Evolutionary conservation across 2,329 filamentous ascomycete species (phyloP), one percentile per base, ranked within the genome.

Genomic region (Didymellaceae sp.): DNA sequence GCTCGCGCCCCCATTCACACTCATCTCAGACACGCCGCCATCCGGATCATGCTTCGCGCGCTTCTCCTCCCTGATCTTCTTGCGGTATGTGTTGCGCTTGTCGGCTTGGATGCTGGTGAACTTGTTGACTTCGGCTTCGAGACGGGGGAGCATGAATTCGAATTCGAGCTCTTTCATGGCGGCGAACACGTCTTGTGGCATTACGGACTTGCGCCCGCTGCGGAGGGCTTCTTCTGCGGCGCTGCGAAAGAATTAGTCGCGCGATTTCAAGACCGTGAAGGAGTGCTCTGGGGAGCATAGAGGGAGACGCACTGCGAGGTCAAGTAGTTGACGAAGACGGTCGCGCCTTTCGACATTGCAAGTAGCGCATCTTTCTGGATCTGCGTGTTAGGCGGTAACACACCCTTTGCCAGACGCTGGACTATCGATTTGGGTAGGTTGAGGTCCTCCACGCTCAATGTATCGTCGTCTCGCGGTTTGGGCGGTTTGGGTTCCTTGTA

Each of bases 341-440:
- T 92, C 6, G 90, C 87, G 72, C 88, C 89, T 75, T 92, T 92
- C 59, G 84, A 88, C 77, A 94, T 82, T 8, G 89, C 90, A 42
- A 90, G 75, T 45, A 92, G 83, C 32, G 90, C 90, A 75, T 91
- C 91, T 66, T 86, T 89, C 70, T 93, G 89, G 39, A 93, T 89
- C 73, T 91, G 88, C 5, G 89, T 92, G 68, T 91, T 91, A 5
- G 88, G 81, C 1, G 90, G 89, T 5, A 94, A 77, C 5, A 90
- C 88, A 31, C 88, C 87, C 75, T 93, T 93, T 31, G 89, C 88
- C 25, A 94, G 80, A 45, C 89, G 82, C 44, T 88, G 88, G 59
- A 93, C 86, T 74, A 93, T 91, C 6, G 88, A 91, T 67, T 90
- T 91, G 24, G 90, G 90, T 11, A 94, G 80, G 54, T 81, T 86